Conservation (phyloP, 129 eudicot species). For the Ambrosia artemisiifolia region DNA sequence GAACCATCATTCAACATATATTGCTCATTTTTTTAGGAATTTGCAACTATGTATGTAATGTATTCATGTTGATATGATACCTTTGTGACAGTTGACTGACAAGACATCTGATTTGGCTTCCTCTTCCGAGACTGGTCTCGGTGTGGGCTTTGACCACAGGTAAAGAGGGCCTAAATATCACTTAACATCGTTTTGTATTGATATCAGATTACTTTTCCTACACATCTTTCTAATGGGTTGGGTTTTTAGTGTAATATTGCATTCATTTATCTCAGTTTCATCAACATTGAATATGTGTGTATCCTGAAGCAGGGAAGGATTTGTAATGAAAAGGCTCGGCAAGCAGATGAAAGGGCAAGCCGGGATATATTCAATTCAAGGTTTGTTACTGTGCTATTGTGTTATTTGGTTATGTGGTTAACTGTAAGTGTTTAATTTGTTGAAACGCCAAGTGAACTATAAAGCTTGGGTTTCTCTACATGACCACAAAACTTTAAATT, state of each 20-base stretch:
- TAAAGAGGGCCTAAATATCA: conserved; percentile 22
- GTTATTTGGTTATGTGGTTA: no score
- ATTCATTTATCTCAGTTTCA: background rate
- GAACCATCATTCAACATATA: no score
- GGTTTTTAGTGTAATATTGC: background rate
- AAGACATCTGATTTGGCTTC: conserved; percentile 67
- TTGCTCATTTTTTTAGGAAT: no score
- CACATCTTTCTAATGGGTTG: background rate
- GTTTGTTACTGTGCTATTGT: conserved; percentile 31
- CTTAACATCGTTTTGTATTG: background rate
- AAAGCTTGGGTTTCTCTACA: no score
- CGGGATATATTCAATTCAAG: conserved; percentile 80
- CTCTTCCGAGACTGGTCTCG: conserved; percentile 59
- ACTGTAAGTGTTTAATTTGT: no score
- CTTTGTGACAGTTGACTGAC: conserved; percentile 49
- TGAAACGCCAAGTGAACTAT: no score
- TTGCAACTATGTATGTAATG: background rate
- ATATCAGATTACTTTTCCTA: background rate
- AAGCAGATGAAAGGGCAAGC: conserved; percentile 92
- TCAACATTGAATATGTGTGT: background rate
- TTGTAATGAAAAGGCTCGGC: conserved; percentile 58
- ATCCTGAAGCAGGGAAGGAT: conserved; percentile 59
- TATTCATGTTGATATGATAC: conserved; percentile 12
- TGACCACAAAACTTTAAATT: no score
- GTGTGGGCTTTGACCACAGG: conserved; percentile 52